Evolutionary conservation across 2,329 filamentous ascomycete species (phyloP).

Genomic region (Diaporthe destruens): DNA sequence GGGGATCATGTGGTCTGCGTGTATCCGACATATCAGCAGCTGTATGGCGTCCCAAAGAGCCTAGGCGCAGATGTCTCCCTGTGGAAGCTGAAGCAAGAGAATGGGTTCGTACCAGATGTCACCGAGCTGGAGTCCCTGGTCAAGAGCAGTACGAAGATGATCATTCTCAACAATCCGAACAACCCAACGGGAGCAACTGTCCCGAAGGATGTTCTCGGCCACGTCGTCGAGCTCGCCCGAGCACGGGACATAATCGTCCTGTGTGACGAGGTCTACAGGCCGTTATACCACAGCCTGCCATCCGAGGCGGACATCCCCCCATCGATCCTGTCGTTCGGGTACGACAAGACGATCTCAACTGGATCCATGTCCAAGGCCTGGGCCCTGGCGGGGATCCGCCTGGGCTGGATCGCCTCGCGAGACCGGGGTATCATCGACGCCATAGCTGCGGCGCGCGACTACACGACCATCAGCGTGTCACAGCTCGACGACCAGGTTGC

Average conservation of each 20-base stretch:
- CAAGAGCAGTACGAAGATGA: constrained; percentile 76
- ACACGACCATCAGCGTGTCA: constrained; percentile 89
- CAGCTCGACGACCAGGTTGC: constrained; percentile 85
- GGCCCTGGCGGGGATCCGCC: constrained; percentile 81
- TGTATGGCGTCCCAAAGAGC: constrained; percentile 80
- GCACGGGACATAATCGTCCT: constrained; percentile 75
- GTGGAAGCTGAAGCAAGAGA: constrained; percentile 76
- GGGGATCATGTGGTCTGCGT: constrained; percentile 89
- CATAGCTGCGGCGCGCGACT: constrained; percentile 77
- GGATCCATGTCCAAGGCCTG: constrained; percentile 90
- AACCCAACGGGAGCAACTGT: constrained; percentile 84
- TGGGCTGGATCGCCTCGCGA: constrained; percentile 85
- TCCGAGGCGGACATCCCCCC: constrained; percentile 68
- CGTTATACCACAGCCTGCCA: constrained; percentile 78
- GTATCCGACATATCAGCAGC: constrained; percentile 88
- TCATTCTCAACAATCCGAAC: constrained; percentile 78
- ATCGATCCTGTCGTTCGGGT: constrained; percentile 78
- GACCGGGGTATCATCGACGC: constrained; percentile 71
- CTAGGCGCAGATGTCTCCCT: constrained; percentile 82
- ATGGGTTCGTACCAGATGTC: constrained; percentile 76
- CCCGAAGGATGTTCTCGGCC: constrained; percentile 68
- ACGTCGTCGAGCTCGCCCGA: constrained; percentile 73
- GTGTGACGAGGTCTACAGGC: constrained; percentile 86
- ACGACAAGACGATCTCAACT: constrained; percentile 77
- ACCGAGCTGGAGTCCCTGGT: constrained; percentile 75